Conservation (phyloP, 208 protist genomes). For the Trypanosoma rangeli region DNA sequence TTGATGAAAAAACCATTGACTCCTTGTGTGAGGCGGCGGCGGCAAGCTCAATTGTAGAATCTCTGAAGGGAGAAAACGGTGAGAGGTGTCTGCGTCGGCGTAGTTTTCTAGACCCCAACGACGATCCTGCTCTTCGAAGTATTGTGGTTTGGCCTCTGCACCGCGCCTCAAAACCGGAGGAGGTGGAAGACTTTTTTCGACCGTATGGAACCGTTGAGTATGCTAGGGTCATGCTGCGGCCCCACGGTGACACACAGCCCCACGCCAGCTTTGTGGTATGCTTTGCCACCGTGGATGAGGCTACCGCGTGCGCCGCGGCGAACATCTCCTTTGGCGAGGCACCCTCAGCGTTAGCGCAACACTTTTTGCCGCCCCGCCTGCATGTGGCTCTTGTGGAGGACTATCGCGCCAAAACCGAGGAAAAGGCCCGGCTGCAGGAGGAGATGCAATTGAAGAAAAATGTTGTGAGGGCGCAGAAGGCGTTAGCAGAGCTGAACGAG, state of each 20-base stretch:
- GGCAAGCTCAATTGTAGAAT: conserved; percentile 17
- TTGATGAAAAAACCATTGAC: conserved; percentile 18
- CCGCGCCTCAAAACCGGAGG: conserved; percentile 22
- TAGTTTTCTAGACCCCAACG: conserved; percentile 19
- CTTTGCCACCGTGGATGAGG: conserved; percentile 23
- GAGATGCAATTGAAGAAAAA: conserved; percentile 33
- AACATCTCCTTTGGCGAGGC: conserved; percentile 23
- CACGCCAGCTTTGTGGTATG: conserved; percentile 20
- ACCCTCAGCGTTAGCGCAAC: conserved; percentile 26
- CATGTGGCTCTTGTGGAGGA: conserved; percentile 15
- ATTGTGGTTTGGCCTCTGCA: conserved; percentile 34
- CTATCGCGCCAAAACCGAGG: conserved; percentile 14
- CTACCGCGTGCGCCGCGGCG: conserved; percentile 6
- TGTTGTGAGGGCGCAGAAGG: conserved; percentile 32
- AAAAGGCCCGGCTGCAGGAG: conserved; percentile 7
- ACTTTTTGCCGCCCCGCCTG: conserved; percentile 32
- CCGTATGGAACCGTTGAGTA: conserved; percentile 20
- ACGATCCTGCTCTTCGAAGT: conserved; percentile 34
- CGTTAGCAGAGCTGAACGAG: conserved; percentile 20
- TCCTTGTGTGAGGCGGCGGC: conserved; percentile 22
- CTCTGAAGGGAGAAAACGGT: conserved; percentile 12
- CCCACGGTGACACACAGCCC: conserved; percentile 17
- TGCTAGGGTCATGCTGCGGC: neutral
- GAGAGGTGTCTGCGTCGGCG: conserved; percentile 30
- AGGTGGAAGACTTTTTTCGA: conserved; percentile 29